Percentiles rank a stretch among this genome's conserved stretches.
These are phyloP conservation scores for Coemansia sp. DNA, from an alignment of 192 early-diverging fungal genomes.

Conservation along the genomic window DNA sequence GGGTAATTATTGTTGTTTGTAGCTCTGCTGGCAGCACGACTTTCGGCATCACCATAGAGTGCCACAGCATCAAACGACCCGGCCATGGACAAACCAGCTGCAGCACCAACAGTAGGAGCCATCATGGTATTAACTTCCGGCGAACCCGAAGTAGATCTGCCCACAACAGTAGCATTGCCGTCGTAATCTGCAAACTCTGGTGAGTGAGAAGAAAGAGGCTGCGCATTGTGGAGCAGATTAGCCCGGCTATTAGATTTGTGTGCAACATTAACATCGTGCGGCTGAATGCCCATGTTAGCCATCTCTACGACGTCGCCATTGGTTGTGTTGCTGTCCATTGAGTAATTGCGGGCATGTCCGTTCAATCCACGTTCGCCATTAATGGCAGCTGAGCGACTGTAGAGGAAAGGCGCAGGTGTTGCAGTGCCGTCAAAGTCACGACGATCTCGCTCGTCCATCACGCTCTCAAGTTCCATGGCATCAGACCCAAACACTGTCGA, in stretches of 20 bases:
- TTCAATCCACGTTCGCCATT: conserved; percentile 11
- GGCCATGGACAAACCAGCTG: background rate
- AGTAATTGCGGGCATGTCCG: conserved; percentile 35
- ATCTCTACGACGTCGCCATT: conserved; percentile 27
- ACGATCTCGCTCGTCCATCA: conserved; percentile 52
- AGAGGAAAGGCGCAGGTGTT: conserved; percentile 26
- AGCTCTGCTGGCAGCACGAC: background rate
- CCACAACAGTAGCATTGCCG: conserved; percentile 24
- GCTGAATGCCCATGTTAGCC: conserved; percentile 8
- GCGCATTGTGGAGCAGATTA: conserved; percentile 36
- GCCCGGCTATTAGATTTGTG: conserved; percentile 28
- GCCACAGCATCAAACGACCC: background rate
- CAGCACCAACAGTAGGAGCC: background rate
- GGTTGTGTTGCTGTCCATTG: conserved; percentile 37
- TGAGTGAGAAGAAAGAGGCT: conserved; percentile 17
- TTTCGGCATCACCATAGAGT: background rate
- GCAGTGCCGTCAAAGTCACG: conserved; percentile 52
- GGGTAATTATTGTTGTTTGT: background rate
- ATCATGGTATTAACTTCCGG: conserved; percentile 1
- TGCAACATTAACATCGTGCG: background rate
- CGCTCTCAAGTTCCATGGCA: conserved; percentile 29
- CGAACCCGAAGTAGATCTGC: conserved; percentile 6
- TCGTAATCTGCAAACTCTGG: conserved; percentile 14
- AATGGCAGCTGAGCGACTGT: background rate
- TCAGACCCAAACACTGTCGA: conserved; percentile 48